A percentile compares a stretch with the other conserved stretches of the same genome.
These are phyloP conservation scores for Meyerozyma sp. DNA, from an alignment of 1,139 yeast species.

Conservation along the genomic window DNA sequence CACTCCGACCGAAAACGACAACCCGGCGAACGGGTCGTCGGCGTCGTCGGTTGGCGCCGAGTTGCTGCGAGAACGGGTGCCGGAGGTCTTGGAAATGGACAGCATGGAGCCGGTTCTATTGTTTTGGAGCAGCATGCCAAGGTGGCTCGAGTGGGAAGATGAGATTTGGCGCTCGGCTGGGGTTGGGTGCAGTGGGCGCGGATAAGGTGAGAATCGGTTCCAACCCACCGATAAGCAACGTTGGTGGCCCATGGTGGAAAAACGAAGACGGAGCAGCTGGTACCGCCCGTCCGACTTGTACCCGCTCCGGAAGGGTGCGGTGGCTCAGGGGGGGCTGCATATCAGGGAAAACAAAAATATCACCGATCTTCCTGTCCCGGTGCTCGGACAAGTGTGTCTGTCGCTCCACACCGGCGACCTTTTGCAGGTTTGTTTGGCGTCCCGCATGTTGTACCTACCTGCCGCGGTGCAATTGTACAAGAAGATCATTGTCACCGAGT, in stretches of 20 bases:
- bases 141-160: background rate
- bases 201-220: background rate
- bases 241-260: background rate
- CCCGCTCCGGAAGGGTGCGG: background rate
- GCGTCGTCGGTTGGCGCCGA: background rate
- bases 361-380: conserved; percentile 4
- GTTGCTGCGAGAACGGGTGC: background rate
- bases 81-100: conserved; percentile 1
- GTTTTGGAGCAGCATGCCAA: background rate
- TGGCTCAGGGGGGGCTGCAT: background rate
- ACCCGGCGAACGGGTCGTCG: conserved; percentile 40
- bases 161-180: background rate
- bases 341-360: no score
- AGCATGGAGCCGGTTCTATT: background rate
- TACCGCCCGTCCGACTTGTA: background rate
- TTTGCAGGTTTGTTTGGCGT: conserved; percentile 11
- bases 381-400: conserved; percentile 8
- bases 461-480: conserved; percentile 14
- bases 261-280: background rate
- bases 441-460: conserved; percentile 14
- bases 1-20: conserved; percentile 77
- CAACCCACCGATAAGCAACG: background rate
- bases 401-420: conserved; percentile 13
- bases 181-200: background rate
- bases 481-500: conserved; percentile 12